These are phyloP conservation scores for Chrysanthemum makinoi DNA, from an alignment of 129 eudicot genomes.

Conservation along the genomic window DNA sequence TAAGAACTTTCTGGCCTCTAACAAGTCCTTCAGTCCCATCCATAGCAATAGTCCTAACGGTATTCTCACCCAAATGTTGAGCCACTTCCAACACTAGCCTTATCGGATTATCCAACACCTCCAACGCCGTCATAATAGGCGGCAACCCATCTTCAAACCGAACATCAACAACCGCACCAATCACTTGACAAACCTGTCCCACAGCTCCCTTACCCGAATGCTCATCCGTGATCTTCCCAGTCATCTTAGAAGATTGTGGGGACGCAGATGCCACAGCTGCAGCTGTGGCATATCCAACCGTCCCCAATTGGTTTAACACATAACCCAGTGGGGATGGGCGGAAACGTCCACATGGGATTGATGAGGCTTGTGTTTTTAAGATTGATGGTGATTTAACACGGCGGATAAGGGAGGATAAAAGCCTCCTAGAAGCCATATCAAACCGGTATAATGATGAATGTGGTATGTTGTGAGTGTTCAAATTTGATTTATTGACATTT, in stretches of 20 bases:
- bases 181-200: constrained; percentile 90
- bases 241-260: constrained; percentile 16
- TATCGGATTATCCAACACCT: constrained; percentile 68
- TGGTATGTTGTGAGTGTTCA: neutral
- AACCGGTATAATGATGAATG: neutral
- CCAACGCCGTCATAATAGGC: constrained; percentile 87
- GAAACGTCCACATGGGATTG: constrained; percentile 9
- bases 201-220: constrained; percentile 74
- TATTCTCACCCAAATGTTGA: constrained; percentile 86
- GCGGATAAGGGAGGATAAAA: constrained; percentile 42
- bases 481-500: neutral
- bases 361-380: constrained; percentile 16
- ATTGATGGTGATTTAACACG: constrained; percentile 29
- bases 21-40: constrained; percentile 98
- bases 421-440: constrained; percentile 51
- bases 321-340: constrained; percentile 27
- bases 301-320: constrained; percentile 23
- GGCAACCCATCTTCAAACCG: constrained; percentile 82
- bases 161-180: constrained; percentile 96
- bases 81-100: constrained; percentile 90
- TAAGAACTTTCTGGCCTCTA: constrained; percentile 85
- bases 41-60: constrained; percentile 95
- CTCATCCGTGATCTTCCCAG: constrained; percentile 68
- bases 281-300: constrained; percentile 29
- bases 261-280: constrained; percentile 33